These are phyloP conservation scores for Dryadomyces quercus-mongolicae DNA, from an alignment of 2,329 filamentous ascomycete species.

Conservation along the genomic window DNA sequence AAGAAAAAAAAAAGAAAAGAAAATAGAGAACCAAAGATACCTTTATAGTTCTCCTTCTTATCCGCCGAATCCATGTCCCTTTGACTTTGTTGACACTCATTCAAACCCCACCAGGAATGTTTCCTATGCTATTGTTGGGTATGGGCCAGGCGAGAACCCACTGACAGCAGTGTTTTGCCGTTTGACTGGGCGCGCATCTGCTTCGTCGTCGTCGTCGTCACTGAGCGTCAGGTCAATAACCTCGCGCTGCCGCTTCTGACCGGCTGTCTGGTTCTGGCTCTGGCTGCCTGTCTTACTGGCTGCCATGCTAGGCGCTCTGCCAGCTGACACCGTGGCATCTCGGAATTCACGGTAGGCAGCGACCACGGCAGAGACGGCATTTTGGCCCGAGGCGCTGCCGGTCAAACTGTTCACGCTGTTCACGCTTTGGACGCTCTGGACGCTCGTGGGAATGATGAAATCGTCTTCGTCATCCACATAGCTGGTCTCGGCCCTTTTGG, in stretches of 20 bases:
- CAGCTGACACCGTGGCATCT: slow-evolving; percentile 3
- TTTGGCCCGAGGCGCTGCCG: not conserved
- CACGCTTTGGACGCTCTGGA: not conserved
- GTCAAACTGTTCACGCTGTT: not conserved
- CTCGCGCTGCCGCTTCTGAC: slow-evolving; percentile 33
- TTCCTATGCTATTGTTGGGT: not conserved
- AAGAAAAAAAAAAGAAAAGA: not conserved
- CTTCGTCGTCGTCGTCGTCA: slow-evolving; percentile 37
- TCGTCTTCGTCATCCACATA: slow-evolving; percentile 34
- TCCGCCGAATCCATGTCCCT: not conserved
- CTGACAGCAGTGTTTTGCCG: slow-evolving; percentile 21
- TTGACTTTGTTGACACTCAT: not conserved
- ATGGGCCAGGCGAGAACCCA: not conserved
- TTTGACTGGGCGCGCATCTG: slow-evolving; percentile 31
- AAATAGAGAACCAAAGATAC: not conserved
- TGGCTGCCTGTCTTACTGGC: slow-evolving; percentile 2
- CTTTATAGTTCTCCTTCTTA: not conserved
- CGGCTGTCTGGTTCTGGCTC: not conserved
- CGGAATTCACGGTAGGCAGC: not conserved
- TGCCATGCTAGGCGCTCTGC: not conserved
- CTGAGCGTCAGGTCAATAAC: slow-evolving; percentile 50
- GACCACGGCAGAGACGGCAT: not conserved
- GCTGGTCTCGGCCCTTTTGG: slow-evolving; percentile 9
- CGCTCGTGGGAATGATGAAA: not conserved
- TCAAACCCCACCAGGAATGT: not conserved